These are phyloP conservation scores for Hypoxylon subgilvum DNA, from an alignment of 495 filamentous ascomycete species.

Conservation along the genomic window DNA sequence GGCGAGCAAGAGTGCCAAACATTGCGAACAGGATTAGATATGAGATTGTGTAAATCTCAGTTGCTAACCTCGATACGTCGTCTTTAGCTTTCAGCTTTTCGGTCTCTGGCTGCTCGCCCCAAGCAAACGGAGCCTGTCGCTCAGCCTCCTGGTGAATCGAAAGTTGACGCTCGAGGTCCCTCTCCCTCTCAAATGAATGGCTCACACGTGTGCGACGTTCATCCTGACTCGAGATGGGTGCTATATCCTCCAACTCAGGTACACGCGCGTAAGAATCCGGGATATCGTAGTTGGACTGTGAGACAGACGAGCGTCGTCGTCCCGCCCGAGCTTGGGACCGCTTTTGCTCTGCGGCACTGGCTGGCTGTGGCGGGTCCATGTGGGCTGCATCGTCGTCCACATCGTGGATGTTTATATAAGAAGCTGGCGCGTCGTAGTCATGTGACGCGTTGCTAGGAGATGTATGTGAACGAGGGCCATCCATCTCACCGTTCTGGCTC, in stretches of 20 bases:
- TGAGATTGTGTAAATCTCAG: conserved; percentile 75
- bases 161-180: conserved; percentile 27
- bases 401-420: conserved; percentile 46
- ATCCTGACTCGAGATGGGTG: conserved; percentile 54
- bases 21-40: conserved; percentile 89
- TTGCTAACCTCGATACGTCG: conserved; percentile 63
- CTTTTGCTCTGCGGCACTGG: neutral
- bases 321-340: conserved; percentile 14
- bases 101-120: conserved; percentile 11
- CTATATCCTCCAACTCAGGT: conserved; percentile 52
- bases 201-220: conserved; percentile 43
- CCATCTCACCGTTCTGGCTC: conserved; percentile 13
- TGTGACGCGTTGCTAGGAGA: neutral
- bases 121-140: neutral
- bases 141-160: conserved; percentile 8
- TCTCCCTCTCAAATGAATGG: conserved; percentile 32
- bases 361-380: conserved; percentile 40
- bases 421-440: conserved; percentile 45
- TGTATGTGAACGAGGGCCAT: conserved; percentile 1
- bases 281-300: conserved; percentile 47
- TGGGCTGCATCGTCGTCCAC: conserved; percentile 45
- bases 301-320: conserved; percentile 23
- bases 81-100: conserved; percentile 18
- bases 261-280: conserved; percentile 57
- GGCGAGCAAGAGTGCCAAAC: conserved; percentile 80